Conservation (phyloP, 345 rosid genomes). For the Boechera retrofracta region DNA sequence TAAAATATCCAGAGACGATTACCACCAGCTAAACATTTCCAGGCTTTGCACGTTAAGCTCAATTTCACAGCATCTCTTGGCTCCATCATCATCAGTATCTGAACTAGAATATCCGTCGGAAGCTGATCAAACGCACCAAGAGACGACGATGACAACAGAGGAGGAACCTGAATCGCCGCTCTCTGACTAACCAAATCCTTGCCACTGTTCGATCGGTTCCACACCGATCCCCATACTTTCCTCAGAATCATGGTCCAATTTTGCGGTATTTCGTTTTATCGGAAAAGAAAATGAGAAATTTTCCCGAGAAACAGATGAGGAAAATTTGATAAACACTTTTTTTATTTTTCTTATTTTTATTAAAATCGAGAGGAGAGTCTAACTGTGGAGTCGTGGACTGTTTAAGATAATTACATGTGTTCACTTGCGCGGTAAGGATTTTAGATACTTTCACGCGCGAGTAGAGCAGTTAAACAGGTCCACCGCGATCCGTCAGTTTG, state of each 20-base stretch:
- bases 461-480: too few relatives aligned
- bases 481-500: too few relatives aligned
- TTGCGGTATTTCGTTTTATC: background rate
- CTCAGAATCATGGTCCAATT: slow-evolving; percentile 51
- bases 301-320: slow-evolving; percentile 32
- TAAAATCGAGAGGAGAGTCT: slow-evolving; percentile 2
- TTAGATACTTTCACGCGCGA: background rate
- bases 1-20: slow-evolving; percentile 75
- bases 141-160: slow-evolving; percentile 41
- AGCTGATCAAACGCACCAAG: slow-evolving; percentile 65
- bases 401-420: slow-evolving; percentile 8
- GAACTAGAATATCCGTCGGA: slow-evolving; percentile 67
- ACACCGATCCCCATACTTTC: slow-evolving; percentile 57
- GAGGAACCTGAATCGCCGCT: slow-evolving; percentile 18
- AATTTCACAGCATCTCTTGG: slow-evolving; percentile 69
- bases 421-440: background rate
- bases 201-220: slow-evolving; percentile 41
- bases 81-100: slow-evolving; percentile 61
- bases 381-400: slow-evolving; percentile 10
- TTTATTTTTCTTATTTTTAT: background rate
- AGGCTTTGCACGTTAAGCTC: slow-evolving; percentile 53
- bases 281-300: slow-evolving; percentile 11
- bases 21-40: slow-evolving; percentile 57
- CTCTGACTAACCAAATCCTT: slow-evolving; percentile 16
- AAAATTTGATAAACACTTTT: background rate